phyloP scores from a whole-genome alignment of 768 basidiomycete species.

The Kwoniella newhampshirensis region DNA sequence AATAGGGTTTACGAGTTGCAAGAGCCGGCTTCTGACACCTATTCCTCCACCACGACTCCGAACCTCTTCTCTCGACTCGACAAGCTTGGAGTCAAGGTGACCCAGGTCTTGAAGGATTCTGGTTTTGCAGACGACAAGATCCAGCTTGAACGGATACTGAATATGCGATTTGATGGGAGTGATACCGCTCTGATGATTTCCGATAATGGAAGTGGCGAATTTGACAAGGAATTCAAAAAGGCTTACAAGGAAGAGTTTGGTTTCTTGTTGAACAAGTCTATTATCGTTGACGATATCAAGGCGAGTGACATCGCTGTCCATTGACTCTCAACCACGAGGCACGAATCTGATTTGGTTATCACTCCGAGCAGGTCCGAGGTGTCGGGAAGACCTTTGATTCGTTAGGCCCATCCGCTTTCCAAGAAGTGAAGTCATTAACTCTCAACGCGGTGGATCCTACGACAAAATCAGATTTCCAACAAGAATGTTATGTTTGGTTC shows the following conservation, averaged over 20 bases:
- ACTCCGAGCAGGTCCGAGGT: slow-evolving; percentile 9
- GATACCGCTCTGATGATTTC: slow-evolving; percentile 86
- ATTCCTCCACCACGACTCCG: slow-evolving; percentile 60
- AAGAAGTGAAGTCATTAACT: slow-evolving; percentile 65
- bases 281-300: slow-evolving; percentile 41
- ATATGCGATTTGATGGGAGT: slow-evolving; percentile 38
- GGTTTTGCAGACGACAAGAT: slow-evolving; percentile 32
- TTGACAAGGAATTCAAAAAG: slow-evolving; percentile 56
- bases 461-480: slow-evolving; percentile 23
- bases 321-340: background rate
- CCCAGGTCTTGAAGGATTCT: slow-evolving; percentile 23
- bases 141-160: slow-evolving; percentile 29
- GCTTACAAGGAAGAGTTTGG: slow-evolving; percentile 42
- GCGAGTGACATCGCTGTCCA: slow-evolving; percentile 16
- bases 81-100: slow-evolving; percentile 25
- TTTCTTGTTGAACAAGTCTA: slow-evolving; percentile 57
- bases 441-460: slow-evolving; percentile 54
- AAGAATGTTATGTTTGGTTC: slow-evolving; percentile 41
- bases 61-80: slow-evolving; percentile 63
- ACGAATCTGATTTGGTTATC: background rate
- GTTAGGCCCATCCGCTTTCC: slow-evolving; percentile 74
- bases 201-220: slow-evolving; percentile 65
- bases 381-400: slow-evolving; percentile 49
- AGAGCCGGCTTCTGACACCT: slow-evolving; percentile 83
- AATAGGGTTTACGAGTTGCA: slow-evolving; percentile 63